Percentiles rank a stretch among this genome's conserved stretches.
These are phyloP conservation scores for Erythrobasidium yunnanense DNA, from an alignment of 768 basidiomycete species.

Conservation along the genomic window DNA sequence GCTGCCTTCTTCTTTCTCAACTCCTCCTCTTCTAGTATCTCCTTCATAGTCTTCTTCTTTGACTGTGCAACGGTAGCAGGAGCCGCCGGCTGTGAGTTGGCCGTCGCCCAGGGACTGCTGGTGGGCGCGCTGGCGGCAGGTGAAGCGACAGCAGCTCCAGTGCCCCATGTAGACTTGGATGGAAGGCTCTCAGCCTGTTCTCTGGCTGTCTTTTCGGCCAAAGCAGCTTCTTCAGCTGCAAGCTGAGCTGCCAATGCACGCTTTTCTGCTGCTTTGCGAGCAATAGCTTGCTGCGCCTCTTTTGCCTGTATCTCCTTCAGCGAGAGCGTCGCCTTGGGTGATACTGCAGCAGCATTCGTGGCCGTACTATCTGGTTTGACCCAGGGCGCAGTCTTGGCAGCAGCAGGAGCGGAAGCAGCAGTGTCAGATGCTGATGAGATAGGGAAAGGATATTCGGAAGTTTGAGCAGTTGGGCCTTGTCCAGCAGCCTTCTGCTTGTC, in stretches of 20 bases:
- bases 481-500: constrained; percentile 11
- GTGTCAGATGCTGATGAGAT: not conserved
- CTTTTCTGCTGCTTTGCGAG: constrained; percentile 61
- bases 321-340: constrained; percentile 42
- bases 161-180: constrained; percentile 53
- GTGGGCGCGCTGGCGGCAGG: too few relatives aligned
- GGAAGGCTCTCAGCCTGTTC: constrained; percentile 54
- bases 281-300: constrained; percentile 67
- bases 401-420: not conserved
- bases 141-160: constrained; percentile 31
- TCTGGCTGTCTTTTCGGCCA: constrained; percentile 25
- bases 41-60: constrained; percentile 87
- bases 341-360: not conserved
- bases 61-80: constrained; percentile 38
- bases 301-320: constrained; percentile 91
- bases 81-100: constrained; percentile 49
- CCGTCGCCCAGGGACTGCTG: too few relatives aligned
- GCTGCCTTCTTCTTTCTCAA: constrained; percentile 57
- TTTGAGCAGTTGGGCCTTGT: not conserved
- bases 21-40: constrained; percentile 97
- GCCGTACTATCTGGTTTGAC: not conserved
- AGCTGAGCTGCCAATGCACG: constrained; percentile 46
- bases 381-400: not conserved
- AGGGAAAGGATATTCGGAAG: not conserved
- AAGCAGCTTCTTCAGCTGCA: constrained; percentile 34